A percentile compares a stretch with the other conserved stretches of the same genome.
Evolutionary conservation across 176 grass and related monocot genomes (phyloP).

Genomic region (Poa annua): DNA sequence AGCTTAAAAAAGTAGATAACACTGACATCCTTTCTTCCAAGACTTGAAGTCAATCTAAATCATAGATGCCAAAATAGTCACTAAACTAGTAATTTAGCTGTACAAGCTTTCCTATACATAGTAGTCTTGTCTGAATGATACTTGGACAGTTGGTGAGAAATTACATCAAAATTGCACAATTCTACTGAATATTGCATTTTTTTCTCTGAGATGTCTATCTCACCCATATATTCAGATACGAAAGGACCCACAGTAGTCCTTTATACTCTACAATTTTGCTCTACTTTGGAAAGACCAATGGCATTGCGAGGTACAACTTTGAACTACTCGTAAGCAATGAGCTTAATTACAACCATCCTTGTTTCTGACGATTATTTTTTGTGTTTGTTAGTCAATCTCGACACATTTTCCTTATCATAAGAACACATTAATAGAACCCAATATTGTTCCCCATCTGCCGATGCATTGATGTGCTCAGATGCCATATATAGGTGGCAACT

Average conservation of each 20-base stretch:
- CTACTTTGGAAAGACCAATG: constrained; percentile 34
- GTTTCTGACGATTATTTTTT: constrained; percentile 26
- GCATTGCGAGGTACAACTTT: neutral
- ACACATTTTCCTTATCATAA: constrained; percentile 15
- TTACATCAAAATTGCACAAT: constrained; percentile 24
- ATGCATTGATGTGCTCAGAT: constrained; percentile 36
- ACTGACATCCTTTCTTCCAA: constrained; percentile 45
- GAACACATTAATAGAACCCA: constrained; percentile 35
- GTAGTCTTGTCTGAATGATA: constrained; percentile 17
- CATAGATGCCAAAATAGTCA: constrained; percentile 38
- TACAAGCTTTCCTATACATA: constrained; percentile 15
- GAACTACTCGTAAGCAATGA: constrained; percentile 37
- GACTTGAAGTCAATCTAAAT: constrained; percentile 53
- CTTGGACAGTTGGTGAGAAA: constrained; percentile 23
- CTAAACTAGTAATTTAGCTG: constrained; percentile 33
- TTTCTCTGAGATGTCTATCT: constrained; percentile 25
- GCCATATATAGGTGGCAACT: constrained; percentile 23
- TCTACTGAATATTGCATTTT: constrained; percentile 11
- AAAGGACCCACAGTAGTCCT: constrained; percentile 9
- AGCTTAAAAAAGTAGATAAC: constrained; percentile 45
- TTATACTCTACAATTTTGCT: constrained; percentile 7
- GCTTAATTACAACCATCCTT: constrained; percentile 30
- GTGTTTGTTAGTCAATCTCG: constrained; percentile 25
- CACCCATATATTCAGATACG: constrained; percentile 27
- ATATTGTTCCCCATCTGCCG: constrained; percentile 46